Evolutionary conservation across 148 eudicot species (phyloP).

Genomic region (Dianthus caryophyllus): DNA sequence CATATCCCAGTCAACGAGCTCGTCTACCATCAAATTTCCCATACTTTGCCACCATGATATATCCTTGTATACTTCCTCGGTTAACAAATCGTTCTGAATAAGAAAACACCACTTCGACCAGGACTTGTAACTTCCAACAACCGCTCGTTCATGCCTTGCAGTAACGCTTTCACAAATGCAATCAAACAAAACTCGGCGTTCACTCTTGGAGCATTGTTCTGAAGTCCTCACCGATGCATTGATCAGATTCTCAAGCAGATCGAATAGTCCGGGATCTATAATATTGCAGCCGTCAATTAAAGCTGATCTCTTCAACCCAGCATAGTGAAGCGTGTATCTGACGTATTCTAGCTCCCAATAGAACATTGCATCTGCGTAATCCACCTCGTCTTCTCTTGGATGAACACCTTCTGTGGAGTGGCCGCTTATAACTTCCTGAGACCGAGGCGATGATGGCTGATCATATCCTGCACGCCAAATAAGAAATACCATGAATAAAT

Average conservation of each 20-base stretch:
- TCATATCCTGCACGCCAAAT: slow-evolving; percentile 41
- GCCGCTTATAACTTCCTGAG: slow-evolving; percentile 34
- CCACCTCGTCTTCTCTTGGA: slow-evolving; percentile 40
- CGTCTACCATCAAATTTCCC: slow-evolving; percentile 71
- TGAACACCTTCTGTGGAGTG: slow-evolving; percentile 33
- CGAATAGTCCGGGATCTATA: slow-evolving; percentile 48
- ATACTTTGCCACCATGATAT: slow-evolving; percentile 47
- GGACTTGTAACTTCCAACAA: slow-evolving; percentile 42
- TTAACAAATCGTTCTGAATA: slow-evolving; percentile 43
- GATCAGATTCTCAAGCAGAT: slow-evolving; percentile 51
- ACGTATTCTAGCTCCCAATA: slow-evolving; percentile 68
- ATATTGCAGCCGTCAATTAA: slow-evolving; percentile 38
- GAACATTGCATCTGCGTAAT: slow-evolving; percentile 30
- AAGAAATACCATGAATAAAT: slow-evolving; percentile 2
- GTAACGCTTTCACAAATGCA: slow-evolving; percentile 51
- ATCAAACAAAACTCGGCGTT: slow-evolving; percentile 53
- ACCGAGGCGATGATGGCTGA: slow-evolving; percentile 33
- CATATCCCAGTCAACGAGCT: slow-evolving; percentile 84
- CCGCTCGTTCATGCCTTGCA: slow-evolving; percentile 33
- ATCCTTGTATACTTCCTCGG: slow-evolving; percentile 63
- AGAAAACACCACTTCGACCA: slow-evolving; percentile 50
- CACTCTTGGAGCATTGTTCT: slow-evolving; percentile 45
- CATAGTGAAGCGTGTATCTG: slow-evolving; percentile 40
- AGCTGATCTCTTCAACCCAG: slow-evolving; percentile 42
- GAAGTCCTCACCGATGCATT: slow-evolving; percentile 26